A percentile compares a stretch with the other conserved stretches of the same genome.
These are phyloP conservation scores for Aegilops bicornis DNA, from an alignment of 176 grass and related monocot species.

Conservation along the genomic window DNA sequence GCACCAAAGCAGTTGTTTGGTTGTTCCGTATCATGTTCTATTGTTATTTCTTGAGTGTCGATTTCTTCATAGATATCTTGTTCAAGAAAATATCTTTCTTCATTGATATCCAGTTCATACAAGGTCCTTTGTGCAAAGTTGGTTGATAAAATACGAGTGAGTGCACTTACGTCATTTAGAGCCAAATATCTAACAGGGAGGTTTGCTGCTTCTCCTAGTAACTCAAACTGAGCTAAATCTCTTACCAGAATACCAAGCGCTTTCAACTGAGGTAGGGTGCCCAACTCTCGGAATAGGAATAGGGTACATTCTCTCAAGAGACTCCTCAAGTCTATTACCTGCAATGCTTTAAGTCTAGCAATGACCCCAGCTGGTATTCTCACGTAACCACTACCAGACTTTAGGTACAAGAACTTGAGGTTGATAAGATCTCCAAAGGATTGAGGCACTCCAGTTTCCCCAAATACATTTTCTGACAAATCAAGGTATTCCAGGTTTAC, in stretches of 20 bases:
- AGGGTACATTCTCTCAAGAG: neutral
- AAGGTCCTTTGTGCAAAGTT: neutral
- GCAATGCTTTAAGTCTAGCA: neutral
- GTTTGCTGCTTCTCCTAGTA: neutral
- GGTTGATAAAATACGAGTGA: neutral
- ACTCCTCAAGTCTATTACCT: constrained; percentile 7
- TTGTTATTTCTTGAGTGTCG: neutral
- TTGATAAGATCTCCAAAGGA: constrained; percentile 12
- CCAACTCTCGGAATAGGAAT: neutral
- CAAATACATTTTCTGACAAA: neutral
- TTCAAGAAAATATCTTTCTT: too few species aligned
- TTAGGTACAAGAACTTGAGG: constrained; percentile 34
- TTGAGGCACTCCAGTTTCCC: neutral
- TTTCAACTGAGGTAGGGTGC: constrained; percentile 4
- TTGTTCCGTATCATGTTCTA: neutral
- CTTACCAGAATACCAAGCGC: neutral
- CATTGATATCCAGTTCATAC: neutral
- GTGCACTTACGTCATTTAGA: neutral
- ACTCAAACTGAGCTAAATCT: neutral
- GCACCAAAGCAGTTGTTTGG: neutral
- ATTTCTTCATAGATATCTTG: too few species aligned
- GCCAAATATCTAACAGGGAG: neutral
- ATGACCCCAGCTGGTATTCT: constrained; percentile 7
- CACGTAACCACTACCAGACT: neutral
- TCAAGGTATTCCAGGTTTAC: constrained; percentile 12